A percentile compares a stretch with the other conserved stretches of the same genome.
phyloP scores from a whole-genome alignment of 495 filamentous ascomycete genomes.

The Neurospora sp. region DNA sequence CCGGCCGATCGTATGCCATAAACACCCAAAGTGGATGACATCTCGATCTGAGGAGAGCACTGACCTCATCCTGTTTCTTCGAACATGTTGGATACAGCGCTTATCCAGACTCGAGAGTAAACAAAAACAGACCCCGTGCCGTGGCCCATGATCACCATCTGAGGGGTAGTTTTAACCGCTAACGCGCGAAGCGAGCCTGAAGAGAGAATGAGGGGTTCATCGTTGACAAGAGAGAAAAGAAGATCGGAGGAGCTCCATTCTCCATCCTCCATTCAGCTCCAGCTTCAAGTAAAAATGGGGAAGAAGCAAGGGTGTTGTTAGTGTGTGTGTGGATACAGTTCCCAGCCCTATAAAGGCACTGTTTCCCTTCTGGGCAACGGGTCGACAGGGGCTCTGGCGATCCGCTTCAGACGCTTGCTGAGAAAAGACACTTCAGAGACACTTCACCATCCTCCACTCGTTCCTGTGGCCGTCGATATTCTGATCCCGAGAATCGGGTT shows the following conservation, averaged over 20 bases:
- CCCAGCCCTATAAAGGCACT: background rate
- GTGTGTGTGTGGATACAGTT: background rate
- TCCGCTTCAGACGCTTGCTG: background rate
- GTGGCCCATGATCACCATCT: background rate
- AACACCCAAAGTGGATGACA: background rate
- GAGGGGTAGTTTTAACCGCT: background rate
- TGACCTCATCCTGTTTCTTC: background rate
- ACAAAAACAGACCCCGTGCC: background rate
- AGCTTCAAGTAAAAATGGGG: background rate
- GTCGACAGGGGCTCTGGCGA: background rate
- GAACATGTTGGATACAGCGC: background rate
- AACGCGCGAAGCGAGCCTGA: background rate
- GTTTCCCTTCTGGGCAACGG: background rate
- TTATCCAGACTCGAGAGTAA: background rate
- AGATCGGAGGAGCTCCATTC: background rate
- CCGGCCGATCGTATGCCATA: background rate
- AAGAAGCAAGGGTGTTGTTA: background rate
- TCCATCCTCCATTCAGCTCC: background rate
- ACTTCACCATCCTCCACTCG: background rate
- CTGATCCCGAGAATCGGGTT: background rate
- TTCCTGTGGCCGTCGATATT: background rate
- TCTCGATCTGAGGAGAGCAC: background rate
- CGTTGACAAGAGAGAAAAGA: background rate
- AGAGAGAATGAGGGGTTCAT: background rate
- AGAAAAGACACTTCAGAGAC: background rate